Conservation (phyloP, 352 stramenopile species). For the Globisporangium lucens region DNA sequence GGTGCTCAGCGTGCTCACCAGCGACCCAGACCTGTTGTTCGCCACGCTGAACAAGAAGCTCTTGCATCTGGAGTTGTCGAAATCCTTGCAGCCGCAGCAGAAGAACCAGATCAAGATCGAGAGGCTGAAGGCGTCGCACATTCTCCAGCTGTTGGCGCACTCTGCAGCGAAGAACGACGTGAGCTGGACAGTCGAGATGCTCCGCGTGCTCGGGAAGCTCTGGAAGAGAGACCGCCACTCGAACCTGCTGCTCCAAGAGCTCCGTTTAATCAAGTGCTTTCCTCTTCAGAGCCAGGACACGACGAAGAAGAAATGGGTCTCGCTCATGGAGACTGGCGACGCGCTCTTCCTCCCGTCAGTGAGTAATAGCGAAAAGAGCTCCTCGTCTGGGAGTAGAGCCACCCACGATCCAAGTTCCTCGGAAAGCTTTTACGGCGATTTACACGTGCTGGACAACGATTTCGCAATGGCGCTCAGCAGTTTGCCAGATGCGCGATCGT, state of each 20-base stretch:
- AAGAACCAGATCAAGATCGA: conserved; percentile 67
- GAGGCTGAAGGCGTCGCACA: conserved; percentile 53
- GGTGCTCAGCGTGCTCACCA: conserved; percentile 9
- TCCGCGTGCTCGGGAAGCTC: conserved; percentile 53
- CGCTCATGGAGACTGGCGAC: conserved; percentile 38
- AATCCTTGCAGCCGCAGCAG: conserved; percentile 34
- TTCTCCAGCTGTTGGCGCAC: conserved; percentile 50
- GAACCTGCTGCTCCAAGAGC: conserved; percentile 48
- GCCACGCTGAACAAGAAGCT: conserved; percentile 49
- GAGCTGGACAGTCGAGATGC: conserved; percentile 34
- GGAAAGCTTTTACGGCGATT: conserved; percentile 37
- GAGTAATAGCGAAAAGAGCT: conserved; percentile 7
- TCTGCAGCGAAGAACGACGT: conserved; percentile 34
- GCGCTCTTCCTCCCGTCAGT: conserved; percentile 22
- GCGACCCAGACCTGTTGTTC: conserved; percentile 22
- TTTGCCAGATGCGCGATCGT: conserved; percentile 32
- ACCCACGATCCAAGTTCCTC: neutral
- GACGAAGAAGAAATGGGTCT: conserved; percentile 32
- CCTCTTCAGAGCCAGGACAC: conserved; percentile 28
- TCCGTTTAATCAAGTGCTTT: conserved; percentile 75
- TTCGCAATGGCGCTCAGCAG: conserved; percentile 32
- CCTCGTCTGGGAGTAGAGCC: neutral
- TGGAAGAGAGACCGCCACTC: conserved; percentile 52
- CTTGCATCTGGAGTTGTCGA: conserved; percentile 41
- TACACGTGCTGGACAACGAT: conserved; percentile 37